These are phyloP conservation scores for Candida coquimbonensis DNA, from an alignment of 805 yeast species.

Conservation along the genomic window DNA sequence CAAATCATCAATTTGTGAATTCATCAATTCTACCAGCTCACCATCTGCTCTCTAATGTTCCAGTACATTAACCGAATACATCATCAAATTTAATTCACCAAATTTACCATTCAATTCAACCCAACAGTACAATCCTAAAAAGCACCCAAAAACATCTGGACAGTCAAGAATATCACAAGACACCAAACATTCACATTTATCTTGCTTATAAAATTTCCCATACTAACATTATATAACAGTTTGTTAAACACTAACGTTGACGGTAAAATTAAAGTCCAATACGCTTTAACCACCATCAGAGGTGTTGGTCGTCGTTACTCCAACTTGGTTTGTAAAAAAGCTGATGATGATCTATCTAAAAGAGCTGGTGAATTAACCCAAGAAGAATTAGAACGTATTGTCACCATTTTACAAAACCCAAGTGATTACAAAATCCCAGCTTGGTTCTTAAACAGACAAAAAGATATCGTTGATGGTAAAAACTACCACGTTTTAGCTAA, in stretches of 20 bases:
- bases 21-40: no score
- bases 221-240: constrained; percentile 47
- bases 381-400: constrained; percentile 99
- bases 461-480: constrained; percentile 97
- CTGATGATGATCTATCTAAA: constrained; percentile 96
- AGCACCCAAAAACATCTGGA: no score
- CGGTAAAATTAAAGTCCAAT: constrained; percentile 99
- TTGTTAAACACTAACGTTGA: constrained; percentile 99
- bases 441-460: constrained; percentile 99
- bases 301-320: constrained; percentile 99
- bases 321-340: constrained; percentile 99
- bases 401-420: constrained; percentile 99
- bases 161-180: no score
- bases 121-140: no score
- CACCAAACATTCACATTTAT: no score
- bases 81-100: no score
- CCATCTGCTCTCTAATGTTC: no score
- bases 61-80: no score
- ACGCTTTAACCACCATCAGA: constrained; percentile 99
- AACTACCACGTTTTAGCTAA: constrained; percentile 98
- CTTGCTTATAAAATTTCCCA: not conserved
- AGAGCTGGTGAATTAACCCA: constrained; percentile 99
- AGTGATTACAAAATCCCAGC: constrained; percentile 98
- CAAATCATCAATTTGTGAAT: no score
- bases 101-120: no score